phyloP scores from a whole-genome alignment of 164 flowering plant species.

The Hamamelis virginiana region DNA sequence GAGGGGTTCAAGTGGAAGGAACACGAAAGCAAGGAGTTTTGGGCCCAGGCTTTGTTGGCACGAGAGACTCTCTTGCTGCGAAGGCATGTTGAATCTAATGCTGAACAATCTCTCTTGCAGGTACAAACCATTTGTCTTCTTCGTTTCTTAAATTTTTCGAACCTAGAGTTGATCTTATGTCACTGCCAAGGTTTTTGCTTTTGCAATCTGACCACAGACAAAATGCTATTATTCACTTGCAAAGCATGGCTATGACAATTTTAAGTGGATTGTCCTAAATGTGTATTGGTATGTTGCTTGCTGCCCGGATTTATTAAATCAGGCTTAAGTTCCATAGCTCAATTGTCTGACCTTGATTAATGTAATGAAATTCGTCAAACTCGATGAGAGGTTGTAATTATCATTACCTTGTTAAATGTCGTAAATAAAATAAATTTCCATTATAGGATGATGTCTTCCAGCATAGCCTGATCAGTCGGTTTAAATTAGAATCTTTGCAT shows the following conservation, averaged over 20 bases:
- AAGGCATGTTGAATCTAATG: conserved; percentile 16
- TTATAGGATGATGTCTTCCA: background rate
- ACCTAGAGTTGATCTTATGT: background rate
- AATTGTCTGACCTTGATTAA: background rate
- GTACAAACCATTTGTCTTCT: conserved; percentile 15
- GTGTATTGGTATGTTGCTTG: too few relatives aligned
- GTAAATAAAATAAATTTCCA: background rate
- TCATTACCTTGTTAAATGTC: background rate
- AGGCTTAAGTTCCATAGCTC: conserved; percentile 1
- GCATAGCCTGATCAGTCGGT: background rate
- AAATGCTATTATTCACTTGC: background rate
- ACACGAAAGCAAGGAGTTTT: conserved; percentile 18
- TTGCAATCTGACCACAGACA: background rate
- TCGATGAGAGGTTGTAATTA: background rate
- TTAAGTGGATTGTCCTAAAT: background rate
- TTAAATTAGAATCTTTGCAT: background rate
- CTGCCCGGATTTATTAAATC: background rate
- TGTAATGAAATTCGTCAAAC: background rate
- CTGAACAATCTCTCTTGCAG: conserved; percentile 26
- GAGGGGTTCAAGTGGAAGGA: conserved; percentile 27
- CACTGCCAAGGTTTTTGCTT: background rate
- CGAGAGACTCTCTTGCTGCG: conserved; percentile 31
- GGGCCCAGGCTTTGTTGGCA: conserved; percentile 30
- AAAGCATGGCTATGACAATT: background rate
- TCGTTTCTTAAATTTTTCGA: background rate